phyloP scores from a whole-genome alignment of 2,329 filamentous ascomycete genomes.

The Pseudocercospora cruenta region DNA sequence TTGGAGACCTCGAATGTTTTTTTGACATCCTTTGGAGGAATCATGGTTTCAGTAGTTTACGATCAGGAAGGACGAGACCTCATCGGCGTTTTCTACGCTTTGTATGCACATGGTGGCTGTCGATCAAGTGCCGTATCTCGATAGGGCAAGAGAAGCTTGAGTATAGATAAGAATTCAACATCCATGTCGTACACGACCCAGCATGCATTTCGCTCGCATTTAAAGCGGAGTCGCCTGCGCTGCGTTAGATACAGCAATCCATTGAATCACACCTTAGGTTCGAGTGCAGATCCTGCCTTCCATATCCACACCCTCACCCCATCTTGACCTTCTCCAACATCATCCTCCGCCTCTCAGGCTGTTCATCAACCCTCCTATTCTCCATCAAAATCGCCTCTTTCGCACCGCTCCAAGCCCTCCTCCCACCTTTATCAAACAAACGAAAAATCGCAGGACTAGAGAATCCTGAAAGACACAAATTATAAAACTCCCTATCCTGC shows the following conservation, averaged over 20 bases:
- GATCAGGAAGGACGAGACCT: no score
- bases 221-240: not conserved
- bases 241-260: no score
- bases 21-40: not conserved
- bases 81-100: no score
- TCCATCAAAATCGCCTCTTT: slow-evolving; percentile 31
- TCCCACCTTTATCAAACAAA: slow-evolving; percentile 41
- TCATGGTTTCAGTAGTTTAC: not conserved
- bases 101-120: no score
- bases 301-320: not conserved
- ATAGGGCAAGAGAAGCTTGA: not conserved
- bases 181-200: not conserved
- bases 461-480: slow-evolving; percentile 40
- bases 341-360: not conserved
- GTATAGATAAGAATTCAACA: not conserved
- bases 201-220: not conserved
- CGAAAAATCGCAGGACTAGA: slow-evolving; percentile 41
- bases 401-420: slow-evolving; percentile 40
- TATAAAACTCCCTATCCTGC: slow-evolving; percentile 39
- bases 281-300: not conserved
- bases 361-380: slow-evolving; percentile 1
- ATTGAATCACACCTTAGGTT: no score
- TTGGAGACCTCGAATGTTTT: not conserved
- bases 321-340: not conserved
- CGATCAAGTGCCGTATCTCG: not conserved